These are phyloP conservation scores for Mycena alexandri DNA, from an alignment of 768 basidiomycete species.

Conservation along the genomic window DNA sequence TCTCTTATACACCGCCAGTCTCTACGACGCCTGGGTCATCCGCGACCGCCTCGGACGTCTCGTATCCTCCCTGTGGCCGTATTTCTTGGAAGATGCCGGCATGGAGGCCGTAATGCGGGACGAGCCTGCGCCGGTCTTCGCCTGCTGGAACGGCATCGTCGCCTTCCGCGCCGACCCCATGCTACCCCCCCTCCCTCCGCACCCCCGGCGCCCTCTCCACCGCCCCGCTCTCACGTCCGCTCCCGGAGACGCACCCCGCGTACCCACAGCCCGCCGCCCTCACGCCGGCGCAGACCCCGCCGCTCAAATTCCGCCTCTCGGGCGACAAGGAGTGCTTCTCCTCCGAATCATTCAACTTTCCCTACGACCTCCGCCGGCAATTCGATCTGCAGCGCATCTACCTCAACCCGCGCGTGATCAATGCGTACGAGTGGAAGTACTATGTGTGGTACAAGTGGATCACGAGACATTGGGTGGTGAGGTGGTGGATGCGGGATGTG, in stretches of 20 bases:
- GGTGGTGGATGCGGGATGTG: slow-evolving; percentile 47
- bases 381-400: slow-evolving; percentile 52
- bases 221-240: slow-evolving; percentile 27
- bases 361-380: slow-evolving; percentile 56
- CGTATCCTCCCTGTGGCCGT: slow-evolving; percentile 50
- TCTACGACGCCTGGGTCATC: slow-evolving; percentile 53
- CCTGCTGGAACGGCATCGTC: slow-evolving; percentile 61
- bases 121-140: slow-evolving; percentile 55
- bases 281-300: slow-evolving; percentile 45
- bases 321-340: slow-evolving; percentile 47
- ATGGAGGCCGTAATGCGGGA: slow-evolving; percentile 49
- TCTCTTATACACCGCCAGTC: slow-evolving; percentile 12
- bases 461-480: slow-evolving; percentile 52
- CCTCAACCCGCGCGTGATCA: slow-evolving; percentile 55
- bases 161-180: slow-evolving; percentile 54
- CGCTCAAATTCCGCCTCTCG: slow-evolving; percentile 45
- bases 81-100: slow-evolving; percentile 52
- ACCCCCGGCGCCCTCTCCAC: slow-evolving; percentile 39
- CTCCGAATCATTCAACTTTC: slow-evolving; percentile 55
- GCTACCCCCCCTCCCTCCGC: slow-evolving; percentile 52
- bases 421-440: slow-evolving; percentile 49
- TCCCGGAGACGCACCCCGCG: slow-evolving; percentile 43
- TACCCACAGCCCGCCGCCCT: slow-evolving; percentile 24
- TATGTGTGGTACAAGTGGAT: slow-evolving; percentile 52
- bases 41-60: slow-evolving; percentile 50